Evolutionary conservation across 2,329 filamentous ascomycete species (phyloP).

Genomic region (Ophiostoma ulmi): DNA sequence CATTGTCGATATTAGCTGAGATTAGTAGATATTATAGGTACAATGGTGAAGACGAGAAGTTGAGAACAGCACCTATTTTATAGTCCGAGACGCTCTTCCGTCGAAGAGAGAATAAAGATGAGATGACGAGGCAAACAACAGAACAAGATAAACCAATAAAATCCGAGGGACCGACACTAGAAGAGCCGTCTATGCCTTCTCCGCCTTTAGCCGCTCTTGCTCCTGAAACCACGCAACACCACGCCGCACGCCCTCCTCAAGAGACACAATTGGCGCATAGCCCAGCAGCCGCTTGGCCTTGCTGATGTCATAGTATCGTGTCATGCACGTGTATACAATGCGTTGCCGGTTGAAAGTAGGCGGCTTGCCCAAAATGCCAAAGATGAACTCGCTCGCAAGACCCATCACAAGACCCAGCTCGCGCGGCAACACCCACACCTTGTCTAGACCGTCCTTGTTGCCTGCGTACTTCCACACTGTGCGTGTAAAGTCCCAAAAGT

Average conservation of each 20-base stretch:
- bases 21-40: constrained; percentile 8
- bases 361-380: constrained; percentile 45
- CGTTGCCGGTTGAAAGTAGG: constrained; percentile 56
- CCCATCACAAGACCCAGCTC: constrained; percentile 50
- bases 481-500: constrained; percentile 85
- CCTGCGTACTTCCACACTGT: constrained; percentile 67
- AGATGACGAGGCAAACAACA: not conserved
- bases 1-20: not conserved
- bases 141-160: not conserved
- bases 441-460: constrained; percentile 45
- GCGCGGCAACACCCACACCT: constrained; percentile 52
- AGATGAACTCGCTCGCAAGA: constrained; percentile 49
- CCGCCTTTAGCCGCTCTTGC: constrained; percentile 40
- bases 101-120: not conserved
- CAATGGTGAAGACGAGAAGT: not conserved
- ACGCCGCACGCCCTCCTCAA: constrained; percentile 59
- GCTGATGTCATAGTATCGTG: constrained; percentile 68
- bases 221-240: constrained; percentile 53
- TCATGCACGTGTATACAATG: constrained; percentile 66
- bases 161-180: not conserved
- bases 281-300: constrained; percentile 68
- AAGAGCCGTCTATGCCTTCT: not conserved
- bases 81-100: not conserved
- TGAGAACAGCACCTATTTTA: not conserved
- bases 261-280: constrained; percentile 61